Conservation (phyloP, 192 early-diverging fungal species). For the Dimargaris cristalligena region DNA sequence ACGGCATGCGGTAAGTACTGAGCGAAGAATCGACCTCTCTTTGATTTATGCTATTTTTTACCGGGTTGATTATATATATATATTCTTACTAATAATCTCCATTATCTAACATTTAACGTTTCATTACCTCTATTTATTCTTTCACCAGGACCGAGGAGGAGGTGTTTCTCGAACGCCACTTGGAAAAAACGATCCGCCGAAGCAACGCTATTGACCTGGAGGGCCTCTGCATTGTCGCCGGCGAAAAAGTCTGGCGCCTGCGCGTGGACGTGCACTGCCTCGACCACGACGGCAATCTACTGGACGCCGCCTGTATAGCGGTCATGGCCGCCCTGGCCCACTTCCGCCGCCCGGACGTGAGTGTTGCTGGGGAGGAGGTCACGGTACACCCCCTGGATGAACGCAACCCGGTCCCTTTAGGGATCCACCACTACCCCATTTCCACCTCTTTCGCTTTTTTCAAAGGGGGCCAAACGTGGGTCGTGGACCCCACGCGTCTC, state of each 20-base stretch:
- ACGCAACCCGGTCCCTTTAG: constrained; percentile 82
- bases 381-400: constrained; percentile 68
- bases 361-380: constrained; percentile 79
- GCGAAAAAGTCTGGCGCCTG: constrained; percentile 89
- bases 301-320: constrained; percentile 82
- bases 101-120: not conserved
- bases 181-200: constrained; percentile 75
- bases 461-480: constrained; percentile 45
- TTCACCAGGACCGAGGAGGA: constrained; percentile 42
- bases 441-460: constrained; percentile 89
- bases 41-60: not conserved
- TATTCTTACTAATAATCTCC: not conserved
- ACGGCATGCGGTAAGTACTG: constrained; percentile 35
- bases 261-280: constrained; percentile 82
- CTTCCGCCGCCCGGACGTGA: constrained; percentile 89
- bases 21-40: not conserved
- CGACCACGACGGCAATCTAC: constrained; percentile 86
- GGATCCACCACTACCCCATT: constrained; percentile 89
- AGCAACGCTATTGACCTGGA: constrained; percentile 87
- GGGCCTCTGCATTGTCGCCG: constrained; percentile 88
- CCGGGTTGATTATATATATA: not conserved
- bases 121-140: not conserved
- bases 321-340: constrained; percentile 77
- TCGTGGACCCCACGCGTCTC: constrained; percentile 69
- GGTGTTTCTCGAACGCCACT: constrained; percentile 61